A percentile compares a stretch with the other conserved stretches of the same genome.
phyloP scores from a whole-genome alignment of 2,329 filamentous ascomycete genomes.

The Amauroascus niger region DNA sequence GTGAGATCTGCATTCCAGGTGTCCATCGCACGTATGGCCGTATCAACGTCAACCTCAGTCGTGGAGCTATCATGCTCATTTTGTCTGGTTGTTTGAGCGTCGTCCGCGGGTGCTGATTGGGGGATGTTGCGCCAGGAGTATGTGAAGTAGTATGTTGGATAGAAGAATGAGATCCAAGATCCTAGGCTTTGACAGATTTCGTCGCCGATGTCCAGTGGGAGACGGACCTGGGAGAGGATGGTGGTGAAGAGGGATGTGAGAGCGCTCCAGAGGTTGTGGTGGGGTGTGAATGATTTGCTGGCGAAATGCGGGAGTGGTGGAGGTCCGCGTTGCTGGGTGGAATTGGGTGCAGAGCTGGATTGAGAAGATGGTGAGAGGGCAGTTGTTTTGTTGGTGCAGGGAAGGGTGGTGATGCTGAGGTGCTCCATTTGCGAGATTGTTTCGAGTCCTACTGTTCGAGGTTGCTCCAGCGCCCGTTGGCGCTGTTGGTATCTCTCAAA shows the following conservation, averaged over 20 bases:
- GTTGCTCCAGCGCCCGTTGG: constrained; percentile 7
- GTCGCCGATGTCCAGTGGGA: constrained; percentile 34
- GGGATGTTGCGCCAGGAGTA: constrained; percentile 11
- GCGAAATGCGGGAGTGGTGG: constrained; percentile 16
- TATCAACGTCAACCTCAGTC: constrained; percentile 22
- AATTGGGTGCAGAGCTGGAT: constrained; percentile 7
- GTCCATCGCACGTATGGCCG: constrained; percentile 34
- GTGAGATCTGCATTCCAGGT: constrained; percentile 35
- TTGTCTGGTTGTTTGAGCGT: background rate
- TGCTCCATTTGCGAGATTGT: constrained; percentile 3
- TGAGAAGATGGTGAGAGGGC: background rate
- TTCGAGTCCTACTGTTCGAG: background rate
- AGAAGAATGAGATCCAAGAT: constrained; percentile 31
- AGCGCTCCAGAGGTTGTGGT: constrained; percentile 34
- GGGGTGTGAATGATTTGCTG: constrained; percentile 30
- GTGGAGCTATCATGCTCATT: constrained; percentile 1
- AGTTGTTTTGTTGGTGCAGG: background rate
- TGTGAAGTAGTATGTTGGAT: constrained; percentile 28
- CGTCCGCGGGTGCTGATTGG: background rate
- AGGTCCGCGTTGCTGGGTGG: constrained; percentile 19
- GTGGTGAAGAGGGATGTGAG: constrained; percentile 32
- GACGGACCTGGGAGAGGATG: constrained; percentile 31
- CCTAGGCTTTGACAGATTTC: constrained; percentile 33
- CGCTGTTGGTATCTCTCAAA: constrained; percentile 27
- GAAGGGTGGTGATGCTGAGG: background rate